A percentile compares a stretch with the other conserved stretches of the same genome.
Conservation (phyloP, 202 grass and related monocot species). For the Zizania palustris region DNA sequence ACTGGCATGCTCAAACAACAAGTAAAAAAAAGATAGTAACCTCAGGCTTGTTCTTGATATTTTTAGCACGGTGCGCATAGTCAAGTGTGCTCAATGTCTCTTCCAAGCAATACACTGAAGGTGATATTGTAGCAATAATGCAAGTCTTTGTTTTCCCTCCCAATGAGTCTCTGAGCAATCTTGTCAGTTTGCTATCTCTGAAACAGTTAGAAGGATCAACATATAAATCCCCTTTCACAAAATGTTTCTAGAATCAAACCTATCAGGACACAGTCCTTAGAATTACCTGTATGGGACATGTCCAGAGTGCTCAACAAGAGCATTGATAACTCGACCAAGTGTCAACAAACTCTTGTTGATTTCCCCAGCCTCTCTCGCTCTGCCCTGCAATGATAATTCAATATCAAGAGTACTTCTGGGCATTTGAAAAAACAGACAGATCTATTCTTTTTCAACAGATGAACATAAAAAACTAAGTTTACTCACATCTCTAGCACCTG, state of each 20-base stretch:
- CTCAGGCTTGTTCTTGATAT: conserved; percentile 99
- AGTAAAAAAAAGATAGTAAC: conserved; percentile 37
- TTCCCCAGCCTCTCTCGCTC: conserved; percentile 99
- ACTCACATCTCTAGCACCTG: conserved; percentile 99
- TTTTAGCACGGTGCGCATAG: conserved; percentile 99
- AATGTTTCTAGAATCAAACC: conserved; percentile 24
- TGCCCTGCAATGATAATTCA: conserved; percentile 73
- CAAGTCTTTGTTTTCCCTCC: conserved; percentile 99
- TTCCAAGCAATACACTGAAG: conserved; percentile 94
- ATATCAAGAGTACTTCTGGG: conserved; percentile 41
- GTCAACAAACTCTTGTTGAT: conserved; percentile 99
- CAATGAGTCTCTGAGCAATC: conserved; percentile 93
- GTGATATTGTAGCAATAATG: conserved; percentile 98
- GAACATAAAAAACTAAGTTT: conserved; percentile 21
- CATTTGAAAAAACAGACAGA: conserved; percentile 34
- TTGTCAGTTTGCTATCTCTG: conserved; percentile 99
- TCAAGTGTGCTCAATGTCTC: conserved; percentile 97
- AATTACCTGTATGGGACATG: conserved; percentile 93
- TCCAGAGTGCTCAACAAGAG: conserved; percentile 97
- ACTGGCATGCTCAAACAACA: not conserved
- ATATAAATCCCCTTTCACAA: conserved; percentile 22
- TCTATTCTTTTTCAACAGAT: not conserved
- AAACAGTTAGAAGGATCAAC: conserved; percentile 49
- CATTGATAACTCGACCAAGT: conserved; percentile 97
- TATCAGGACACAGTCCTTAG: conserved; percentile 5